A percentile compares a stretch with the other conserved stretches of the same genome.
Conservation (phyloP, 2,329 filamentous ascomycete genomes). For the Lojkania enalia region DNA sequence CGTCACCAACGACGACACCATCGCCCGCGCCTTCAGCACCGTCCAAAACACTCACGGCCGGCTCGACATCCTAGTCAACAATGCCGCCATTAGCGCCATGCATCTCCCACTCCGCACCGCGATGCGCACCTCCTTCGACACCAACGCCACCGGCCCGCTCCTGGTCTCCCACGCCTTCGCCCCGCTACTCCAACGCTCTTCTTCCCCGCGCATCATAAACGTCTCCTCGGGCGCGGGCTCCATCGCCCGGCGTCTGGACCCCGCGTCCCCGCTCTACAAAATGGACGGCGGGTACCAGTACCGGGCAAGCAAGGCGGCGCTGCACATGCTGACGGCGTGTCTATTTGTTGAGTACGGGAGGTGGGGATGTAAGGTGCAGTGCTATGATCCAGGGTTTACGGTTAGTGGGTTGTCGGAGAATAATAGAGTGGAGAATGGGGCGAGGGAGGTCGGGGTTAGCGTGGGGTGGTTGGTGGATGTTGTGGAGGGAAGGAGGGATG, state of each 20-base stretch:
- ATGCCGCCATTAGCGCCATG: constrained; percentile 33
- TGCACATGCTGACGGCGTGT: constrained; percentile 44
- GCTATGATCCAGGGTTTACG: constrained; percentile 42
- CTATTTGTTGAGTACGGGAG: constrained; percentile 31
- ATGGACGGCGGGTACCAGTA: constrained; percentile 27
- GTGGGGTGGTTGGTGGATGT: constrained; percentile 39
- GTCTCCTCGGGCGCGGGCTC: constrained; percentile 36
- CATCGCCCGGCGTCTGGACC: constrained; percentile 29
- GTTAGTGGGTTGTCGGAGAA: constrained; percentile 27
- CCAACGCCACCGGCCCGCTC: constrained; percentile 24
- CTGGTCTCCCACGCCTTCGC: constrained; percentile 16
- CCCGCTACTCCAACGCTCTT: constrained; percentile 19
- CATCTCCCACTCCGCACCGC: constrained; percentile 14
- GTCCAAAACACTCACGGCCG: constrained; percentile 32
- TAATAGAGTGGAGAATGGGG: constrained; percentile 39
- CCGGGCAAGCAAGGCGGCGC: constrained; percentile 39
- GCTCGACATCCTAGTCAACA: constrained; percentile 45
- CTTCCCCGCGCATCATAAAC: constrained; percentile 34
- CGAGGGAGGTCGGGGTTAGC: constrained; percentile 34
- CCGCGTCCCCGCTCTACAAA: constrained; percentile 19
- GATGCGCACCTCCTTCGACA: constrained; percentile 28
- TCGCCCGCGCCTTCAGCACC: constrained; percentile 38
- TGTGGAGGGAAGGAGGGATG: constrained; percentile 40
- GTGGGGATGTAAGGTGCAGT: constrained; percentile 39
- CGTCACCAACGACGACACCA: constrained; percentile 46